phyloP scores from a whole-genome alignment of 257 asterid genomes.

The Solanum chilense region DNA sequence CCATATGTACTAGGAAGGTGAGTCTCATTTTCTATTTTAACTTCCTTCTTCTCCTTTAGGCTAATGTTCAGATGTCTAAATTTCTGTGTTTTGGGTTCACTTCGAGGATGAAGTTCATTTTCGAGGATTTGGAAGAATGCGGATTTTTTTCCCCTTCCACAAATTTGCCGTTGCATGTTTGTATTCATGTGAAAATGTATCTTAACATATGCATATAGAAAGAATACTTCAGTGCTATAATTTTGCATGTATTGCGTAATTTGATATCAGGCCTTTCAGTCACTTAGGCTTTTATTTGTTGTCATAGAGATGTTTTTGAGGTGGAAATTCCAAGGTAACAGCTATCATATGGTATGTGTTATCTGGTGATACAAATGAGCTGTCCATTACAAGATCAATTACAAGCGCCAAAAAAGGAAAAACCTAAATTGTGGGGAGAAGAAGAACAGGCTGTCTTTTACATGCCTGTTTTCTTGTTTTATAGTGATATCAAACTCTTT shows the following conservation, averaged over 20 bases:
- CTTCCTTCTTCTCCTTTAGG: background rate
- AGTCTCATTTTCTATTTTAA: background rate
- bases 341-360: background rate
- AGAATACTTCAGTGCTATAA: background rate
- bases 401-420: background rate
- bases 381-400: background rate
- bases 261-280: background rate
- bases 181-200: background rate
- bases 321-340: background rate
- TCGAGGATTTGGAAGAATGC: background rate
- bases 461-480: background rate
- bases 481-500: background rate
- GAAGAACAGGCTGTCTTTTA: background rate
- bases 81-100: background rate
- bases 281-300: background rate
- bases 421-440: background rate
- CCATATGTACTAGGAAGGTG: conserved; percentile 94
- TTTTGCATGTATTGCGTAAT: background rate
- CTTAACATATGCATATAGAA: background rate
- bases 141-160: background rate
- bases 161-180: background rate
- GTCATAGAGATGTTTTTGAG: background rate
- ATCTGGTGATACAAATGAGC: background rate
- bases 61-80: background rate
- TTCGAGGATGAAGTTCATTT: background rate